These are phyloP conservation scores for Tillandsia fasciculata DNA, from an alignment of 176 grass and related monocot genomes.

Conservation along the genomic window DNA sequence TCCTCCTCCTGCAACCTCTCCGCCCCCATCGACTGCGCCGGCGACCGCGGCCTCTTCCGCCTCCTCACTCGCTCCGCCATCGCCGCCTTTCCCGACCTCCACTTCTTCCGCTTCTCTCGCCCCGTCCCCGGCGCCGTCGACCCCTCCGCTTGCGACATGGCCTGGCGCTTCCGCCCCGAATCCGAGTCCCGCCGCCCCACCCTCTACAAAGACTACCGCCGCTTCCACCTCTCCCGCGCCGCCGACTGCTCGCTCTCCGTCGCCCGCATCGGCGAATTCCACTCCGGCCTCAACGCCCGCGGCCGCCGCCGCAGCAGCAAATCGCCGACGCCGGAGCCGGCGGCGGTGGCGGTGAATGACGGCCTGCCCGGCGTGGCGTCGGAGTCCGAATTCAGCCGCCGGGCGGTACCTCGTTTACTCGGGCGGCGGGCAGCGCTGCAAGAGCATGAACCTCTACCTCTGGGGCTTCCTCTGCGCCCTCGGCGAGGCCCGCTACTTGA, in stretches of 20 bases:
- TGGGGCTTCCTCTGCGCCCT: slow-evolving; percentile 82
- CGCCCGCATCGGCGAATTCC: slow-evolving; percentile 53
- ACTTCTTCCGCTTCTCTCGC: slow-evolving; percentile 63
- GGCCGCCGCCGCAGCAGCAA: slow-evolving; percentile 40
- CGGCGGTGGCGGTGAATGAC: slow-evolving; percentile 59
- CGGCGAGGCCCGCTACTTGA: slow-evolving; percentile 81
- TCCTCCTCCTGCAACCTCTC: neutral
- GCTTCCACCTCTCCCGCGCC: slow-evolving; percentile 51
- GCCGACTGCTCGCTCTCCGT: slow-evolving; percentile 49
- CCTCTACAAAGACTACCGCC: slow-evolving; percentile 95
- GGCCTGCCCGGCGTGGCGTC: slow-evolving; percentile 60
- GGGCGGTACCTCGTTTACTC: slow-evolving; percentile 71
- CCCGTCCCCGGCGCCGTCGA: slow-evolving; percentile 46
- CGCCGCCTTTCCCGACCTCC: slow-evolving; percentile 56
- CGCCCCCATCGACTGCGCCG: slow-evolving; percentile 33
- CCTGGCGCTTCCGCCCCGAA: slow-evolving; percentile 84
- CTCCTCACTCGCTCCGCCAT: slow-evolving; percentile 74
- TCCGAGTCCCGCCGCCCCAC: slow-evolving; percentile 46
- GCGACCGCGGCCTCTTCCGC: slow-evolving; percentile 60
- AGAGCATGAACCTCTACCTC: slow-evolving; percentile 92
- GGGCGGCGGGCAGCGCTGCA: slow-evolving; percentile 83
- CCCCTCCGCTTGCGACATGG: slow-evolving; percentile 60
- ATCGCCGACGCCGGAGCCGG: slow-evolving; percentile 12
- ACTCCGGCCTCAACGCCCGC: slow-evolving; percentile 58
- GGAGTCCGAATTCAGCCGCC: slow-evolving; percentile 42